Conservation (phyloP, 805 yeast genomes). For the Phaffomyces opuntiae region DNA sequence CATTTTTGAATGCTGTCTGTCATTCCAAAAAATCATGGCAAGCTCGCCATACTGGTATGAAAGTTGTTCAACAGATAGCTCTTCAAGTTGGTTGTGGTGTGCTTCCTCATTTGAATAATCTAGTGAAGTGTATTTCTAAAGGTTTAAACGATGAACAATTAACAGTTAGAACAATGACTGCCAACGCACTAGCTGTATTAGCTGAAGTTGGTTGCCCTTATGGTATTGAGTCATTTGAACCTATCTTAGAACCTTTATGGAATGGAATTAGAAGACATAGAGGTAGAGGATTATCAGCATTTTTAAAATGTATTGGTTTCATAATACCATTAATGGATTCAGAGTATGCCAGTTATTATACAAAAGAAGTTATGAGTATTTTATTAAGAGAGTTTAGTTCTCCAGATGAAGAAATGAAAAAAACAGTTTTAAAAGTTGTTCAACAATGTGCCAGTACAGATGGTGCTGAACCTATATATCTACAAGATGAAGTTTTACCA, state of each 20-base stretch:
- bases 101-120: constrained; percentile 61
- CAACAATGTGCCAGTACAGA: constrained; percentile 59
- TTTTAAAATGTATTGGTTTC: constrained; percentile 69
- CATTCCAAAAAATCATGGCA: constrained; percentile 71
- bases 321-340: constrained; percentile 82
- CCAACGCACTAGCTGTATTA: constrained; percentile 60
- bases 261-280: constrained; percentile 67
- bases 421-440: constrained; percentile 61
- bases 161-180: constrained; percentile 63
- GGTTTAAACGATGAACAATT: constrained; percentile 62
- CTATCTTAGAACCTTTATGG: constrained; percentile 68
- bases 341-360: constrained; percentile 72
- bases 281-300: constrained; percentile 72
- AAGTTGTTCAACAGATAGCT: constrained; percentile 71
- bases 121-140: constrained; percentile 54
- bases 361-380: constrained; percentile 64
- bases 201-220: constrained; percentile 83
- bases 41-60: constrained; percentile 78
- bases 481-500: constrained; percentile 45
- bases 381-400: constrained; percentile 66
- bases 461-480: constrained; percentile 43
- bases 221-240: constrained; percentile 84
- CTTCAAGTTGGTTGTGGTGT: constrained; percentile 61
- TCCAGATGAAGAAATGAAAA: constrained; percentile 84
- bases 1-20: constrained; percentile 77